Percentiles rank a stretch among this genome's conserved stretches.
Conservation (phyloP, 768 basidiomycete genomes). For the Lactifluus echinatus region DNA sequence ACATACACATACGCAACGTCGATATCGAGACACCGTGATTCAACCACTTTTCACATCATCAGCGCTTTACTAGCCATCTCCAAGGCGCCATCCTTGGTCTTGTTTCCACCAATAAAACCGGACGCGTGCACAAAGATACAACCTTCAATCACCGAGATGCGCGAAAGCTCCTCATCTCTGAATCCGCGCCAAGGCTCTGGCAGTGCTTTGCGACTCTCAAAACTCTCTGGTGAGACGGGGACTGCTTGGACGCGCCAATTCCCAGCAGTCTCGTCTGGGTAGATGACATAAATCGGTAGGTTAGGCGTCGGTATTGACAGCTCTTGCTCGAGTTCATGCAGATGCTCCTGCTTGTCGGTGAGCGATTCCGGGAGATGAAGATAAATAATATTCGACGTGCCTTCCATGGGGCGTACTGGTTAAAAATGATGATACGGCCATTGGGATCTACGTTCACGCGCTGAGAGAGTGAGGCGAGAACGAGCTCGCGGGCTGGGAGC, state of each 20-base stretch:
- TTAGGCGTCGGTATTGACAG: constrained; percentile 35
- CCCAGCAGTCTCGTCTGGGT: constrained; percentile 68
- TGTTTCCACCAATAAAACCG: constrained; percentile 95
- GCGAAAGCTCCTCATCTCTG: constrained; percentile 73
- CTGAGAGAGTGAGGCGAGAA: constrained; percentile 48
- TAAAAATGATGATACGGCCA: constrained; percentile 74
- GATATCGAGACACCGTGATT: no score
- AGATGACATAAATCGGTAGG: constrained; percentile 76
- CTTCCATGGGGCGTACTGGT: constrained; percentile 84
- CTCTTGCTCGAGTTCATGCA: constrained; percentile 77
- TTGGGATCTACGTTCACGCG: constrained; percentile 54
- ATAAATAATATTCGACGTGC: constrained; percentile 29
- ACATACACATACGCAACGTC: no score
- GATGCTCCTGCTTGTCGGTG: constrained; percentile 55
- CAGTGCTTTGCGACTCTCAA: constrained; percentile 83
- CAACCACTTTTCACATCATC: constrained; percentile 23
- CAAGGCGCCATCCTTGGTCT: constrained; percentile 83
- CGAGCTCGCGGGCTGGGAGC: constrained; percentile 84
- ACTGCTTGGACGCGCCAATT: constrained; percentile 95
- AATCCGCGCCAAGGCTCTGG: constrained; percentile 92
- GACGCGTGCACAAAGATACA: constrained; percentile 92
- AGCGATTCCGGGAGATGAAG: background rate
- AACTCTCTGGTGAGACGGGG: constrained; percentile 71
- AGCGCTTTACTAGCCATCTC: constrained; percentile 68
- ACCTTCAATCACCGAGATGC: constrained; percentile 65